Evolutionary conservation across 306 rosid species (phyloP).

Genomic region (Sicyos baderoa): DNA sequence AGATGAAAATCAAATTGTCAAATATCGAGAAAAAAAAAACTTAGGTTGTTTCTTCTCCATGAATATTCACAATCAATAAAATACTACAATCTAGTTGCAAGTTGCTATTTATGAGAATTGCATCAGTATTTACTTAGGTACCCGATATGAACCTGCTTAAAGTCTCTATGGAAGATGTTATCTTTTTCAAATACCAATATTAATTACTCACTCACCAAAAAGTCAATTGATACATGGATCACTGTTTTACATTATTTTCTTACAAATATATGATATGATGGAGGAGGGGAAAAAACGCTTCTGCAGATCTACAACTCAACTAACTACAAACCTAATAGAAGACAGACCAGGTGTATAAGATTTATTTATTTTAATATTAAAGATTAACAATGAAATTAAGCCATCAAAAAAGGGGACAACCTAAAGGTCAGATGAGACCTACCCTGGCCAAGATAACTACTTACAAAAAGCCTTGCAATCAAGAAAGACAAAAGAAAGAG

Average conservation of each 20-base stretch:
- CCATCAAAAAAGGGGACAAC: no score
- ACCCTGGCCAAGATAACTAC: no score
- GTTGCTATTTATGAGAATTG: neutral
- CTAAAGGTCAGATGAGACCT: no score
- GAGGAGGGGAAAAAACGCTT: neutral
- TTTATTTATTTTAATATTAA: no score
- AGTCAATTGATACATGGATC: neutral
- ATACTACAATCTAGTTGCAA: neutral
- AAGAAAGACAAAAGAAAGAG: no score
- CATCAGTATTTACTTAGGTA: slow-evolving; percentile 8
- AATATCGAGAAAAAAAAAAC: neutral
- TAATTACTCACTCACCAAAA: neutral
- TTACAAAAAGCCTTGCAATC: no score
- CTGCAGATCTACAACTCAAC: slow-evolving; percentile 1
- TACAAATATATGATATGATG: neutral
- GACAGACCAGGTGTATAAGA: neutral
- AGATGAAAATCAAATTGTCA: neutral
- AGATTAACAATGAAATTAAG: no score
- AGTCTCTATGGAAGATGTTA: neutral
- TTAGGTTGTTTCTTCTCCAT: neutral
- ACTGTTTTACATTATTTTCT: neutral
- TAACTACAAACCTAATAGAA: slow-evolving; percentile 4
- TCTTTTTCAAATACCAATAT: neutral
- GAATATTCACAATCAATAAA: neutral
- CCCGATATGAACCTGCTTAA: neutral